Percentiles rank a stretch among this genome's conserved stretches.
phyloP scores from a whole-genome alignment of 768 basidiomycete species.

The Mycena vulgaris region DNA sequence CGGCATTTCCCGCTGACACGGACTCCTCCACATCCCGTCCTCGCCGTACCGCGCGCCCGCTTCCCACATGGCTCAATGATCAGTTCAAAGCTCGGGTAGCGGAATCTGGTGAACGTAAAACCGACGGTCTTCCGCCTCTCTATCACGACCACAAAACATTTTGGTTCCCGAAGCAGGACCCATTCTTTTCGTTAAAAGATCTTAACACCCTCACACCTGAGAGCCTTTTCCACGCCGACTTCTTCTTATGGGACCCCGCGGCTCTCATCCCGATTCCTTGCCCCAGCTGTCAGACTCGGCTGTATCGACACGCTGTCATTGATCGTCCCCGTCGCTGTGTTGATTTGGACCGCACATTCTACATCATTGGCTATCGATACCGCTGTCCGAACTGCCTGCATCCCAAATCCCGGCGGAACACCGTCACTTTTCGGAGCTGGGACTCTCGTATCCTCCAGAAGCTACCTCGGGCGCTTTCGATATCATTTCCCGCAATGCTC shows the following conservation, averaged over 20 bases:
- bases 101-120: not conserved
- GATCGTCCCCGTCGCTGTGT: slow-evolving; percentile 14
- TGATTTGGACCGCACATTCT: slow-evolving; percentile 7
- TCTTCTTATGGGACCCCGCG: slow-evolving; percentile 17
- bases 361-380: slow-evolving; percentile 18
- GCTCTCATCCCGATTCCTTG: slow-evolving; percentile 3
- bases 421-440: no score
- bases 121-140: not conserved
- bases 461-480: not conserved
- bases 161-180: not conserved
- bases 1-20: no score
- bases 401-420: not conserved
- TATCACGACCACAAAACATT: not conserved
- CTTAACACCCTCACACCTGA: not conserved
- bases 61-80: not conserved
- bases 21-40: not conserved
- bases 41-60: not conserved
- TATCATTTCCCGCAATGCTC: slow-evolving; percentile 39
- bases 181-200: not conserved
- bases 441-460: slow-evolving; percentile 10
- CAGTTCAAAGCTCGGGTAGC: not conserved
- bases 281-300: not conserved
- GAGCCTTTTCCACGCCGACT: not conserved
- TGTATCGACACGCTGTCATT: not conserved
- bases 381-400: slow-evolving; percentile 6